Conservation (phyloP, 768 basidiomycete species). For the Suillus lakei region DNA sequence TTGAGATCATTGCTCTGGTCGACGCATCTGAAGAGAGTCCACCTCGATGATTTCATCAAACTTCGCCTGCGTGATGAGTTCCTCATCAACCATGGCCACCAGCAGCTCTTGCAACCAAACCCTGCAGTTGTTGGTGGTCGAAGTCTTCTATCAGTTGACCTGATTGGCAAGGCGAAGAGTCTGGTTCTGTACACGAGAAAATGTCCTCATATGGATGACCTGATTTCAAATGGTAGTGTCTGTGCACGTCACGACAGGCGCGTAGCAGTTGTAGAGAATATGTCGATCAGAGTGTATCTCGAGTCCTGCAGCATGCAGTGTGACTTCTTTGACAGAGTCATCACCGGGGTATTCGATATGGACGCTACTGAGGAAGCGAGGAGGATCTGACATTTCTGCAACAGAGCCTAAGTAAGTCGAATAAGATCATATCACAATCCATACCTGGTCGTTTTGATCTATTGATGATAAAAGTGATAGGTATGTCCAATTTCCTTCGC, state of each 20-base stretch:
- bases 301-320: constrained; percentile 24
- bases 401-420: not conserved
- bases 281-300: constrained; percentile 2
- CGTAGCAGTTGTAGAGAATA: constrained; percentile 10
- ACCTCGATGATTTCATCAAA: constrained; percentile 16
- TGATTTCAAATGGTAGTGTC: not conserved
- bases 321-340: constrained; percentile 11
- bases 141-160: constrained; percentile 16
- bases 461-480: not conserved
- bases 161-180: constrained; percentile 15
- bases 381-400: not conserved
- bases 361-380: not conserved
- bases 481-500: too few species aligned
- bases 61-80: constrained; percentile 17
- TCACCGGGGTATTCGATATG: constrained; percentile 9
- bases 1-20: constrained; percentile 6
- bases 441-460: not conserved
- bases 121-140: constrained; percentile 20
- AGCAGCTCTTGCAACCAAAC: constrained; percentile 21
- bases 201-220: constrained; percentile 6
- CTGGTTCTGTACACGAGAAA: constrained; percentile 13
- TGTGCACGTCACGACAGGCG: constrained; percentile 6
- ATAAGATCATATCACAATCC: not conserved
- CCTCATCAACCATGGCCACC: constrained; percentile 19
- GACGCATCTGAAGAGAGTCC: constrained; percentile 16